These are phyloP conservation scores for Citrus australasica DNA, from an alignment of 345 rosid species.

Conservation along the genomic window DNA sequence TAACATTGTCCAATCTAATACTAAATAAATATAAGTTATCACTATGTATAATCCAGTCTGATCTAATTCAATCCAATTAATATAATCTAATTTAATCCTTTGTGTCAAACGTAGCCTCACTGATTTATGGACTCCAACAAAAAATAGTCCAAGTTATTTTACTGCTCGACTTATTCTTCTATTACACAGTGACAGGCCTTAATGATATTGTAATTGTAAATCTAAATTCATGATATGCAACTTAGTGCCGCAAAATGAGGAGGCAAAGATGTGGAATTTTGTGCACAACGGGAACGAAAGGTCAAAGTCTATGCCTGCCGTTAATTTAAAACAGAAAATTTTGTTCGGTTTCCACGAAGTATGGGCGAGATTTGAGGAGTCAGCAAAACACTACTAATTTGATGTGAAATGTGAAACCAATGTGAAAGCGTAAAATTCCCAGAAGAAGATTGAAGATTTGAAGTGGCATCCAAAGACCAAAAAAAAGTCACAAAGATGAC, in stretches of 20 bases:
- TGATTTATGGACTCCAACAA: neutral
- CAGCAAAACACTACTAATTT: neutral
- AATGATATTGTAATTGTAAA: neutral
- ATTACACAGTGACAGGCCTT: too few relatives aligned
- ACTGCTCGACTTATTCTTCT: too few relatives aligned
- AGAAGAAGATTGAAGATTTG: neutral
- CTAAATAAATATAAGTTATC: too few relatives aligned
- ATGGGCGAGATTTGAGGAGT: neutral
- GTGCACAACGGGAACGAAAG: neutral
- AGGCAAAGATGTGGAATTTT: neutral
- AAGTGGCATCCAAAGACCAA: neutral
- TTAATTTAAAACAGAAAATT: neutral
- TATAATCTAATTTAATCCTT: too few relatives aligned
- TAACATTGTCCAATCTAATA: too few relatives aligned
- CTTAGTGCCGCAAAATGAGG: neutral
- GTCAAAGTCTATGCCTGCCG: neutral
- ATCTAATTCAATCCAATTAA: too few relatives aligned
- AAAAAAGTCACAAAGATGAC: neutral
- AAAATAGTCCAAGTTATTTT: neutral
- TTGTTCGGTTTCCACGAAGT: neutral
- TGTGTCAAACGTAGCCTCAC: too few relatives aligned
- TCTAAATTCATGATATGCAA: neutral
- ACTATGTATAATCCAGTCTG: too few relatives aligned
- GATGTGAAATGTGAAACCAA: neutral
- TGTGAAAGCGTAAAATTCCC: slow-evolving; percentile 8